phyloP scores from a whole-genome alignment of 2,329 filamentous ascomycete genomes.

The Talaromyces sp. region DNA sequence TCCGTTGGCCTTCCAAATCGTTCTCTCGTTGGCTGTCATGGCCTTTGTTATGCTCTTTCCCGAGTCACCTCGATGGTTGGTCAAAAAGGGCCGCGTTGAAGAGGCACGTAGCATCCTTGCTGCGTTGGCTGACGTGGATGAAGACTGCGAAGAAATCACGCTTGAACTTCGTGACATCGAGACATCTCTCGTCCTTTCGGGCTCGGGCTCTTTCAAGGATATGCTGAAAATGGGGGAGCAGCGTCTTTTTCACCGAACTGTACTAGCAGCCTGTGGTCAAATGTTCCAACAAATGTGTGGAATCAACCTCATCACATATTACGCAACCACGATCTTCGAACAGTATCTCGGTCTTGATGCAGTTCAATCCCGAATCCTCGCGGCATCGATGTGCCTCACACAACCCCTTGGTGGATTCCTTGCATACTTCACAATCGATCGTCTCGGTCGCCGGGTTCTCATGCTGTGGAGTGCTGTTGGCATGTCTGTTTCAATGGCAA shows the following conservation, averaged over 20 bases:
- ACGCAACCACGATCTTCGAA: constrained; percentile 39
- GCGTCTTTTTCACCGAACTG: constrained; percentile 38
- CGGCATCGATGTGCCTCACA: constrained; percentile 33
- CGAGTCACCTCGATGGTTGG: constrained; percentile 50
- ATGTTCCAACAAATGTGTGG: constrained; percentile 44
- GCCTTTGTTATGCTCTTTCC: constrained; percentile 39
- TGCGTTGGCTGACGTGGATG: constrained; percentile 48
- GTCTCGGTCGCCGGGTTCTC: constrained; percentile 40
- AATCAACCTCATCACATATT: constrained; percentile 42
- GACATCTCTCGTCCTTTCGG: constrained; percentile 14
- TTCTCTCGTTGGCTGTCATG: constrained; percentile 39
- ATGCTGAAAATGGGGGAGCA: constrained; percentile 43
- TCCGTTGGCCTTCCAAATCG: constrained; percentile 42
- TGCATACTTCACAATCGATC: constrained; percentile 52
- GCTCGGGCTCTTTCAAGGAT: constrained; percentile 34
- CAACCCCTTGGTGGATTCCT: constrained; percentile 44
- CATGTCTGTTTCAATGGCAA: constrained; percentile 34
- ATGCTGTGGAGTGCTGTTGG: constrained; percentile 38
- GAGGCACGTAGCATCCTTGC: constrained; percentile 38
- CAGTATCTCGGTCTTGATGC: constrained; percentile 33
- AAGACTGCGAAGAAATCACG: constrained; percentile 41
- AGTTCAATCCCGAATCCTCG: constrained; percentile 30
- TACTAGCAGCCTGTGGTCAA: constrained; percentile 37
- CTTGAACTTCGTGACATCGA: constrained; percentile 45
- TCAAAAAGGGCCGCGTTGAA: constrained; percentile 45